phyloP scores from a whole-genome alignment of 2,329 filamentous ascomycete genomes.

The Aquanectria penicillioides region DNA sequence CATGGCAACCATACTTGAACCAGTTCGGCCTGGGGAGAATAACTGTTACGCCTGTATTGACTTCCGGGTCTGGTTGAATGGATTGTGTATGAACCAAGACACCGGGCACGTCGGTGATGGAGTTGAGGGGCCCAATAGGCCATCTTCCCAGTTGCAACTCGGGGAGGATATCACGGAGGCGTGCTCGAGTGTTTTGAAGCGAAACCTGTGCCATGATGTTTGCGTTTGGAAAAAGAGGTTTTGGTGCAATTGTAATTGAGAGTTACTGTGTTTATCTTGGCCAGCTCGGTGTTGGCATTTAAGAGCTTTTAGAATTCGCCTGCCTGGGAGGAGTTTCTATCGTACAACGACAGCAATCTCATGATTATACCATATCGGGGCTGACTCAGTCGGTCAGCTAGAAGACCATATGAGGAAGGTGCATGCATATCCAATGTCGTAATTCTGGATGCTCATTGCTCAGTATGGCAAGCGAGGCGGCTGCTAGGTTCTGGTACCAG shows the following conservation, averaged over 20 bases:
- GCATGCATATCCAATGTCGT: not conserved
- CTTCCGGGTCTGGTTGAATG: conserved; percentile 48
- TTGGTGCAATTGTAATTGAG: too few relatives aligned
- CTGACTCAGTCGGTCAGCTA: not conserved
- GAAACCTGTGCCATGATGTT: too few relatives aligned
- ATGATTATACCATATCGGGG: not conserved
- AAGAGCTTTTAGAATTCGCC: not conserved
- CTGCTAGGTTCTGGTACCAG: too few relatives aligned
- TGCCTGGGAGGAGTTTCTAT: too few relatives aligned
- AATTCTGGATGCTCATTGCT: not conserved
- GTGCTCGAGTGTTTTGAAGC: too few relatives aligned
- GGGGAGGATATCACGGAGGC: conserved; percentile 57
- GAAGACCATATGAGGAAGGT: not conserved
- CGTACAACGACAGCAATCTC: too few relatives aligned
- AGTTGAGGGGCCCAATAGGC: conserved; percentile 57
- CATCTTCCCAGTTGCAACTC: conserved; percentile 55
- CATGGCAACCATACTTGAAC: conserved; percentile 55
- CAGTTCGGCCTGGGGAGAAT: conserved; percentile 58
- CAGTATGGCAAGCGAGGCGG: not conserved
- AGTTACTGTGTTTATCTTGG: too few relatives aligned
- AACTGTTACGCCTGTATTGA: conserved; percentile 62
- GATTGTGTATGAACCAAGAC: conserved; percentile 59
- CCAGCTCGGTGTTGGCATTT: too few relatives aligned
- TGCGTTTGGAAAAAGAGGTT: too few relatives aligned
- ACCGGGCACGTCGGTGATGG: conserved; percentile 61